Conservation (phyloP, 306 rosid genomes). For the Arachis hypogaea region DNA sequence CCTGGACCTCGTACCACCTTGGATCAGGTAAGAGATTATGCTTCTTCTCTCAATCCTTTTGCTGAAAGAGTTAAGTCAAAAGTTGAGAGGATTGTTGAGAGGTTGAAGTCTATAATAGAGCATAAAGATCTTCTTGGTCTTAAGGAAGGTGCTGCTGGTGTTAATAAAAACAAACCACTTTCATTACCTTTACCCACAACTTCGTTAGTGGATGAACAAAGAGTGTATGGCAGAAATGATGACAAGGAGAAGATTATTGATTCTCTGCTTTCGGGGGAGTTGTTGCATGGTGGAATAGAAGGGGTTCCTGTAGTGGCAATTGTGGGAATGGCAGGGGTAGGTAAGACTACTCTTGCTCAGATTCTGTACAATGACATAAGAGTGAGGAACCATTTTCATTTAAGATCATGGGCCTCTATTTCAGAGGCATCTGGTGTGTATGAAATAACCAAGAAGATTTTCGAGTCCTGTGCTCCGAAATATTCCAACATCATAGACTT, state of each 20-base stretch:
- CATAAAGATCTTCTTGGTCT: slow-evolving; percentile 45
- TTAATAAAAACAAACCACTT: background rate
- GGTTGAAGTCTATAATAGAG: slow-evolving; percentile 35
- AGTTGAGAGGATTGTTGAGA: slow-evolving; percentile 37
- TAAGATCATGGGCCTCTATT: background rate
- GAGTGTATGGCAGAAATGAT: slow-evolving; percentile 39
- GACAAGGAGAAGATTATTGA: slow-evolving; percentile 38
- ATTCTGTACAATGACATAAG: background rate
- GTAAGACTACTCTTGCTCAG: slow-evolving; percentile 10
- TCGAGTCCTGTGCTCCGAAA: background rate
- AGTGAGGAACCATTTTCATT: background rate
- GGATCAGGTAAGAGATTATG: slow-evolving; percentile 47
- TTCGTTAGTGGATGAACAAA: slow-evolving; percentile 46
- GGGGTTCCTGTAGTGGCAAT: background rate
- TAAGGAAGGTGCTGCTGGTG: slow-evolving; percentile 21
- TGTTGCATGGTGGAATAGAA: too few species aligned
- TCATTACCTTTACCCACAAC: slow-evolving; percentile 39
- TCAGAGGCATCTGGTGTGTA: background rate
- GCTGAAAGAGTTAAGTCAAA: slow-evolving; percentile 39
- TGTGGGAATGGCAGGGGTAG: background rate
- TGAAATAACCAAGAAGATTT: background rate
- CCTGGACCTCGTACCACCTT: slow-evolving; percentile 9
- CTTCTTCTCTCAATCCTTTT: slow-evolving; percentile 47
- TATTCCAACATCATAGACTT: background rate
- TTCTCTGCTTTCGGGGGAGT: background rate